Evolutionary conservation across 78 protist species (phyloP), one percentile per base, ranked within the genome.

Genomic region (Dictyostelium citrinum): DNA sequence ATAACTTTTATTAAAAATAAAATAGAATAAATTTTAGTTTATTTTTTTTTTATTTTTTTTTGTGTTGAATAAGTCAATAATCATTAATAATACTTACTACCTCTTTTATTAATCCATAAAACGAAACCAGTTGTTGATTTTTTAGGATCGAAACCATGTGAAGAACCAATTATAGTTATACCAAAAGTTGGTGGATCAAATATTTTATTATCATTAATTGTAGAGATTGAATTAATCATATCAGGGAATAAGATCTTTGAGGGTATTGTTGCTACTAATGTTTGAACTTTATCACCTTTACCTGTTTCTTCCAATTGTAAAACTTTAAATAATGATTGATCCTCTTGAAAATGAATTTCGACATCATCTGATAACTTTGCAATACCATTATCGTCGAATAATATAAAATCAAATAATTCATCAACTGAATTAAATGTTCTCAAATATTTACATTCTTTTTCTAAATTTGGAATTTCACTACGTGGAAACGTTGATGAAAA

Each of bases 51-150:
- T 49, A 1, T 49, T 49, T 16, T 49, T 49, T 86, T 37, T 49
- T 49, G 2, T 45, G 2, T 29, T 16, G 4, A 27, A 27, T 8
- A 24, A 83, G n/a, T n/a, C 43, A 51, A 51, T 51, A 51, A 51
- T 14, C 3, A 55, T 12, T 5, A 70, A 83, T n/a, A n/a, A 37
- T 77, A 90, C 95, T 68, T 82, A 90, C 95, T 90, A 17, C 97
- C 97, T 43, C 92, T 72, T 20, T 91, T 70, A 55, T 90, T 79
- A 39, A 96, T 84, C 97, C 97, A 96, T 27, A 96, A 49, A 10
- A 96, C 90, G 17, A 96, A 96, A 70, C 97, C 97, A 17, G 96
- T 83, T 17, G 97, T 96, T 31, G 96, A 81, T 67, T 91, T 93
- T 39, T 55, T 79, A 10, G 95, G 90, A 68, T 93, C 95, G 12